Base-by-base conservation (phyloP, 2,329 filamentous ascomycete species). In the Apiospora hydei region DNA sequence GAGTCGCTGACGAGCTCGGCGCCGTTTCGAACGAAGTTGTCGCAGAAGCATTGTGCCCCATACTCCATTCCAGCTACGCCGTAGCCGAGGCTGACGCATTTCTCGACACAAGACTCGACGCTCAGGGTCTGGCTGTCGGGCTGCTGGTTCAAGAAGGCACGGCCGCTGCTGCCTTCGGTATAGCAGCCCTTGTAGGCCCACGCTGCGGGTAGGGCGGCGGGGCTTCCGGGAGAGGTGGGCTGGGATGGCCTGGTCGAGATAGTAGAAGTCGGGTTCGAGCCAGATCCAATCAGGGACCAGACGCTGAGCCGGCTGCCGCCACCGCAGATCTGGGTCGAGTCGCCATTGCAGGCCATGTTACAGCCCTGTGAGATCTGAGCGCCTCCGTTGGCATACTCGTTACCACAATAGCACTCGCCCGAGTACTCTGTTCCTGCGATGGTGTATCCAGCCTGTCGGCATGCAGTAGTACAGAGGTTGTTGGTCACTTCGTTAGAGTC, bases 1-100 rank as follows among this genome's bases (percentile, higher is more conserved):
- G 74, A 68, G 41, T 73, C 76, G 24, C 43, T 41, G 4, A 74
- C 74, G 41, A 74, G 34, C 38, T 71, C 74, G 26, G 75, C 76
- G n/a, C 76, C 76, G 26, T 76, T 75, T 16, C 75, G 75, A 21
- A 77, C 26, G 51, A 72, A 74, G 67, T 77, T 74, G 38, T 76
- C 76, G 69, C 76, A 77, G 71, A 77, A 82, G 73, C 81, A 82
- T 72, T 82, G 76, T 18, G 73, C 67, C 13, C 8, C 68, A 18
- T 69, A 83, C 71, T 83, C 81, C 67, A 81, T 73, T 34, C 81
- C 82, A 34, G 80, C 79, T 38, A 81, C 74, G 14, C 72, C 74
- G 67, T 80, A 81, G 1, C 75, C 75, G 14, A 73, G 69, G 21
- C 44, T 71, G n/a, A 74, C 72, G 44, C 78, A 79, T 13, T 69